phyloP scores from a whole-genome alignment of 148 eudicot species.

The Oxyria digyna region DNA sequence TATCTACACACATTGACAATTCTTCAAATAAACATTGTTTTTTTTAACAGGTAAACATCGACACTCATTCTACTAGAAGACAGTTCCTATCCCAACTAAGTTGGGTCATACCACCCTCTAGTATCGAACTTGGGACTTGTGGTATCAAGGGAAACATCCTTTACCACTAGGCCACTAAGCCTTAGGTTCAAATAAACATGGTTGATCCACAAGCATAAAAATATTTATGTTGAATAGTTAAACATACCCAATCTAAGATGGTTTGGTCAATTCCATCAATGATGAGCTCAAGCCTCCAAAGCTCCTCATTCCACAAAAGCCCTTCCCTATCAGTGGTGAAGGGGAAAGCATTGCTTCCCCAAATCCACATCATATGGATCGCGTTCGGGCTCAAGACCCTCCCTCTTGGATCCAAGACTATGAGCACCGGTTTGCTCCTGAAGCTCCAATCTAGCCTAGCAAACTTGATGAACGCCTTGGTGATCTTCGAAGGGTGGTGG shows the following conservation, averaged over 20 bases:
- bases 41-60: too few species aligned
- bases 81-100: too few species aligned
- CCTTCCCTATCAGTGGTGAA: slow-evolving; percentile 41
- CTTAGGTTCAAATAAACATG: too few species aligned
- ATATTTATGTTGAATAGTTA: too few species aligned
- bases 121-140: too few species aligned
- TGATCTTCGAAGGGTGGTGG: slow-evolving; percentile 34
- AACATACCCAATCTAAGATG: slow-evolving; percentile 36
- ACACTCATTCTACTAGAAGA: too few species aligned
- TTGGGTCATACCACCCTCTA: too few species aligned
- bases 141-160: too few species aligned
- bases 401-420: slow-evolving; percentile 54
- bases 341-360: slow-evolving; percentile 60
- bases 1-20: slow-evolving; percentile 12
- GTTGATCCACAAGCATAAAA: too few species aligned
- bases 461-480: slow-evolving; percentile 32
- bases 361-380: slow-evolving; percentile 74
- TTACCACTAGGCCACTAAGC: too few species aligned
- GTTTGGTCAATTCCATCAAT: slow-evolving; percentile 38
- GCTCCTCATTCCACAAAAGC: slow-evolving; percentile 38
- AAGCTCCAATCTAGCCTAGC: slow-evolving; percentile 42
- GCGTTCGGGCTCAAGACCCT: slow-evolving; percentile 55
- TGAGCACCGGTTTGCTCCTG: slow-evolving; percentile 40
- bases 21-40: not conserved
- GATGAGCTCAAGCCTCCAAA: slow-evolving; percentile 56